Evolutionary conservation across 345 rosid genomes (phyloP).

Genomic region (Acer yangbiense): DNA sequence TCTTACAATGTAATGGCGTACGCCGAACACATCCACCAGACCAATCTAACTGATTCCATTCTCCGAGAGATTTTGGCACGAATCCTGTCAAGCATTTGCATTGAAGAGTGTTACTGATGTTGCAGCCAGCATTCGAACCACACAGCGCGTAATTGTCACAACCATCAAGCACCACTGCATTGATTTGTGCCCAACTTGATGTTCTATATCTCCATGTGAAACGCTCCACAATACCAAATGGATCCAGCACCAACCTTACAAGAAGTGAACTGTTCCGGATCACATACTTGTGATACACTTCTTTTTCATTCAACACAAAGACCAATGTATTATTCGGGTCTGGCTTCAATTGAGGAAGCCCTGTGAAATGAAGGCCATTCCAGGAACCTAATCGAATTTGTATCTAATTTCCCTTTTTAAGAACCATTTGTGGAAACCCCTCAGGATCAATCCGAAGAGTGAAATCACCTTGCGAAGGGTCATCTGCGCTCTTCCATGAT

Average conservation of each 20-base stretch:
- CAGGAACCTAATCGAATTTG: conserved; percentile 41
- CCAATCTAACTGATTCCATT: conserved; percentile 41
- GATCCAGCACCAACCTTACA: conserved; percentile 32
- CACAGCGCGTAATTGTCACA: conserved; percentile 47
- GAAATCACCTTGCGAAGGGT: conserved; percentile 42
- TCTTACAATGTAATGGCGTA: conserved; percentile 32
- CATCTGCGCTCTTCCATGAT: conserved; percentile 48
- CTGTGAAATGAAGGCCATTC: conserved; percentile 50
- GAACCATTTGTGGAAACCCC: conserved; percentile 43
- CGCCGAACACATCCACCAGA: conserved; percentile 48
- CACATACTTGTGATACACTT: conserved; percentile 39
- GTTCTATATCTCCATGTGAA: conserved; percentile 30
- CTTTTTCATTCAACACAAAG: conserved; percentile 31
- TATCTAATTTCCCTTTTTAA: conserved; percentile 10
- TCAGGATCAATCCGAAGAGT: conserved; percentile 23
- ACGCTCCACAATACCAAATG: conserved; percentile 37
- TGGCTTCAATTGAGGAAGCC: conserved; percentile 32
- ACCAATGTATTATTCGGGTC: conserved; percentile 11
- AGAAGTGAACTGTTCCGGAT: conserved; percentile 23
- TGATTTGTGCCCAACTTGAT: too few relatives aligned
- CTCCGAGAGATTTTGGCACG: conserved; percentile 31
- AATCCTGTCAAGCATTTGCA: conserved; percentile 53
- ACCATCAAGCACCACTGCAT: conserved; percentile 20
- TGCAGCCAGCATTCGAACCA: conserved; percentile 47
- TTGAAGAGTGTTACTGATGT: conserved; percentile 29